phyloP scores from a whole-genome alignment of 306 rosid species.

The Lupinus albus region DNA sequence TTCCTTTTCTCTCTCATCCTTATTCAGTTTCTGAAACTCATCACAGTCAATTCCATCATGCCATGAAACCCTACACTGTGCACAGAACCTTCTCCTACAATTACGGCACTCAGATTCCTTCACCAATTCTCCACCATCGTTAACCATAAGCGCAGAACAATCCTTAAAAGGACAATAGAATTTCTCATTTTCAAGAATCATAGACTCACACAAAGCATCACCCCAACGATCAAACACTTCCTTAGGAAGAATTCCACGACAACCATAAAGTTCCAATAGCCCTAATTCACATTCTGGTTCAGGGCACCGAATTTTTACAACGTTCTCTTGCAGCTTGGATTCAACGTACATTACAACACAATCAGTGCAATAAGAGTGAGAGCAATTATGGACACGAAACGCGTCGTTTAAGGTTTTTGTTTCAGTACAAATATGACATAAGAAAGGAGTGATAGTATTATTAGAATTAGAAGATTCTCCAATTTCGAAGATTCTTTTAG shows the following conservation, averaged over 20 bases:
- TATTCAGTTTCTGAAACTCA: conserved; percentile 47
- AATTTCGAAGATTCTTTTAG: background rate
- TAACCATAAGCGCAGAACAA: conserved; percentile 45
- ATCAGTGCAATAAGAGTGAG: conserved; percentile 35
- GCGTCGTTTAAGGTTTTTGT: conserved; percentile 26
- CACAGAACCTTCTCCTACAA: conserved; percentile 53
- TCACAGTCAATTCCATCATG: conserved; percentile 39
- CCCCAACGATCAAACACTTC: conserved; percentile 54
- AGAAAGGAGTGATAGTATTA: background rate
- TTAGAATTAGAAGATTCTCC: conserved; percentile 34
- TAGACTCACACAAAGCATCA: conserved; percentile 43
- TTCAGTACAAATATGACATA: conserved; percentile 48
- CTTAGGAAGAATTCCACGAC: conserved; percentile 34
- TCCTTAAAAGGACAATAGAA: conserved; percentile 52
- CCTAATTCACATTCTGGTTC: conserved; percentile 38
- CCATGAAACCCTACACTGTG: conserved; percentile 53
- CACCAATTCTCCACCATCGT: conserved; percentile 34
- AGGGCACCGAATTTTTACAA: conserved; percentile 44
- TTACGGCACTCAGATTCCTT: conserved; percentile 42
- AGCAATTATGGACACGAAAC: conserved; percentile 37
- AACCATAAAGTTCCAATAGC: conserved; percentile 36
- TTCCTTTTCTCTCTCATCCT: conserved; percentile 42
- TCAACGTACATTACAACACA: conserved; percentile 43
- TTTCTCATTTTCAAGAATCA: conserved; percentile 30
- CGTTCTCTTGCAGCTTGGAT: conserved; percentile 40